Conservation (phyloP, 2,329 filamentous ascomycete species). For the Alternaria ethzedia region DNA sequence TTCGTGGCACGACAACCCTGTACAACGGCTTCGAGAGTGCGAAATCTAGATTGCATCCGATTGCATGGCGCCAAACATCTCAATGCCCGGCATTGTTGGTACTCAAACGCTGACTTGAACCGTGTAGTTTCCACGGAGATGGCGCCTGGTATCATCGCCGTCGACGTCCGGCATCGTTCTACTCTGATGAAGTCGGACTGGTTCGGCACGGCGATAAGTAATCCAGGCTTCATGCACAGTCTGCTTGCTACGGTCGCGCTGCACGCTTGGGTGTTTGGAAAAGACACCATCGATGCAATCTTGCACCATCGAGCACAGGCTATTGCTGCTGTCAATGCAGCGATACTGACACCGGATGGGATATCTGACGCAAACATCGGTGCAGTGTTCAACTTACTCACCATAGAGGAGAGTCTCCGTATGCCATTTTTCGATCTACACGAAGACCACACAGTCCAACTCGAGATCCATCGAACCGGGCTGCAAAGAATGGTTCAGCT, state of each 20-base stretch:
- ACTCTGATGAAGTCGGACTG: slow-evolving; percentile 46
- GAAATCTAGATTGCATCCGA: not conserved
- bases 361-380: slow-evolving; percentile 48
- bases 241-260: slow-evolving; percentile 45
- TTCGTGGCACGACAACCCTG: slow-evolving; percentile 8
- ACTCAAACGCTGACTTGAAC: slow-evolving; percentile 23
- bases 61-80: not conserved
- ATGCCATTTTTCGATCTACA: slow-evolving; percentile 29
- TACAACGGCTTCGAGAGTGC: not conserved
- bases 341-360: slow-evolving; percentile 37
- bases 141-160: slow-evolving; percentile 46
- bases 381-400: slow-evolving; percentile 48
- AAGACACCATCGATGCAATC: slow-evolving; percentile 39
- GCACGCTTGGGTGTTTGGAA: slow-evolving; percentile 42
- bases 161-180: slow-evolving; percentile 44
- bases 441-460: slow-evolving; percentile 41
- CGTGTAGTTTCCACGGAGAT: slow-evolving; percentile 42
- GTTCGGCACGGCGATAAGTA: slow-evolving; percentile 45
- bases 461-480: slow-evolving; percentile 42
- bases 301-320: slow-evolving; percentile 43
- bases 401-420: slow-evolving; percentile 43
- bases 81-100: not conserved
- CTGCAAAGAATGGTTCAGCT: slow-evolving; percentile 45
- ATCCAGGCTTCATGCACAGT: slow-evolving; percentile 49
- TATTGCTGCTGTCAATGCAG: slow-evolving; percentile 42